Evolutionary conservation across 2,329 filamentous ascomycete genomes (phyloP).

Genomic region (Epichloe amarillans): DNA sequence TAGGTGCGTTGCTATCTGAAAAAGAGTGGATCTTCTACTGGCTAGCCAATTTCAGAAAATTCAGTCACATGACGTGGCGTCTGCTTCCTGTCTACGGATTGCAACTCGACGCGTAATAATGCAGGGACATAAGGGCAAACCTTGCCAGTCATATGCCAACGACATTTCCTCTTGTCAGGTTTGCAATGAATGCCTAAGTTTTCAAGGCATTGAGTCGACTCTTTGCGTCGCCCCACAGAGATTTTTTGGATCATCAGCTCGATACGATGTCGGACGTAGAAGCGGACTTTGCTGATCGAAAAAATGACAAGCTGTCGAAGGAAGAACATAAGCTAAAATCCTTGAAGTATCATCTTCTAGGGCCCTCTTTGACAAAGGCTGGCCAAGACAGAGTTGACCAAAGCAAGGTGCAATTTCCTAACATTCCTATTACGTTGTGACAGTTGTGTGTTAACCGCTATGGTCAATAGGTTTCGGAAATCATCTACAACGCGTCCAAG

Average conservation of each 20-base stretch:
- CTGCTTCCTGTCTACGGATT: not conserved
- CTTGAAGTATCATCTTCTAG: conserved; percentile 79
- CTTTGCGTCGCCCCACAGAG: not conserved
- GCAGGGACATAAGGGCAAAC: not conserved
- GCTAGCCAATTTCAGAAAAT: not conserved
- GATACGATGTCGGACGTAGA: not conserved
- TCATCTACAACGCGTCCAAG: conserved; percentile 94
- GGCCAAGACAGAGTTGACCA: conserved; percentile 93
- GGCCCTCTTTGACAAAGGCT: conserved; percentile 84
- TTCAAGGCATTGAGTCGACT: not conserved
- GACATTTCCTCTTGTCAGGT: not conserved
- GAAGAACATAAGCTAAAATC: conserved; percentile 33
- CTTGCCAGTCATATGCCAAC: not conserved
- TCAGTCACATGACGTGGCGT: conserved; percentile 6
- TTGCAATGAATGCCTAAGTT: not conserved
- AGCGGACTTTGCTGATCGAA: not conserved
- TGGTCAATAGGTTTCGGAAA: conserved; percentile 60
- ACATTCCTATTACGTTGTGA: not conserved
- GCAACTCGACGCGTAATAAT: not conserved
- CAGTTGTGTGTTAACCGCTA: not conserved
- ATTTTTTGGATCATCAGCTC: not conserved
- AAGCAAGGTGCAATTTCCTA: conserved; percentile 48
- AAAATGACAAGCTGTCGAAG: not conserved
- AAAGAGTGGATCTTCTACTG: not conserved
- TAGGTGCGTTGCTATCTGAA: not conserved